Evolutionary conservation across 169 alveolate species (phyloP).

Genomic region (Plasmodium inui): DNA sequence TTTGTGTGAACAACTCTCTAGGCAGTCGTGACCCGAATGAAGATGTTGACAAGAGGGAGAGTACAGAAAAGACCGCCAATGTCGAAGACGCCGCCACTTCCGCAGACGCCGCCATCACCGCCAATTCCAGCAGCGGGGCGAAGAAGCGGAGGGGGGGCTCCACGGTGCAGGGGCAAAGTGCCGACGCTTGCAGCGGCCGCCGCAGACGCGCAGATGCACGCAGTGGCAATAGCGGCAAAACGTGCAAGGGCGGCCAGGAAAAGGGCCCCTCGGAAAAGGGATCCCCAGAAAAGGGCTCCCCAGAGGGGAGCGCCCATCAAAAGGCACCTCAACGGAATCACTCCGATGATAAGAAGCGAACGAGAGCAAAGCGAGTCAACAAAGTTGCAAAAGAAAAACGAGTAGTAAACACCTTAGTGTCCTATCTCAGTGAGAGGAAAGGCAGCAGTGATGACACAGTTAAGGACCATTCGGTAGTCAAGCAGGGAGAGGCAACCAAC

Average conservation of each 20-base stretch:
- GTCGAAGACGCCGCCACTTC: neutral
- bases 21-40: neutral
- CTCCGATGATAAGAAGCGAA: neutral
- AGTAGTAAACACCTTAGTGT: conserved; percentile 17
- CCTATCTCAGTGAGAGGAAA: conserved; percentile 24
- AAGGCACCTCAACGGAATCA: neutral
- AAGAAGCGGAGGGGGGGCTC: neutral
- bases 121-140: neutral
- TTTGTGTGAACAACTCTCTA: neutral
- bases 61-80: neutral
- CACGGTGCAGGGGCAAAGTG: neutral
- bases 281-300: neutral
- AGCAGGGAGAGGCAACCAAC: conserved; percentile 1
- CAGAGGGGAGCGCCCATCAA: neutral
- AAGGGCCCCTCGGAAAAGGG: too few relatives aligned
- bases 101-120: neutral
- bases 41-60: neutral
- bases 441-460: neutral
- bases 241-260: neutral
- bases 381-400: conserved; percentile 16
- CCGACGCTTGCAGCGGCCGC: neutral
- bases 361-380: neutral
- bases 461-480: conserved; percentile 15
- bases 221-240: neutral
- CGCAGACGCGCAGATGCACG: neutral